phyloP scores from a whole-genome alignment of 2,329 filamentous ascomycete species.

The Colletotrichum theobromicola region DNA sequence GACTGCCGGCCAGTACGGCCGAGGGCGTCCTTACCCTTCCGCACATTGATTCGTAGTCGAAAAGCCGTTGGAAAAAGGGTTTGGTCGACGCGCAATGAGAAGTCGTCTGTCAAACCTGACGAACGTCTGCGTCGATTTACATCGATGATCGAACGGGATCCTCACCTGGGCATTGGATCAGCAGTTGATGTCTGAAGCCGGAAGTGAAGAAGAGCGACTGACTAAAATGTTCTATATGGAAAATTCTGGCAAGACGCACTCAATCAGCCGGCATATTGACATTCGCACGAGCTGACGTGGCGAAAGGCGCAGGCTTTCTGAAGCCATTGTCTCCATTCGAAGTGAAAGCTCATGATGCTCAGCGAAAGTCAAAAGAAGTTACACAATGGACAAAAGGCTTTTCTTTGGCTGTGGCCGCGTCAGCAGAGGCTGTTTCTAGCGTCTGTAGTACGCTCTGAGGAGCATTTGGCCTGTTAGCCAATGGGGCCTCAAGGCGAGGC shows the following conservation, averaged over 20 bases:
- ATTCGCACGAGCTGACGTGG: not conserved
- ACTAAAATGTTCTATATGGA: not conserved
- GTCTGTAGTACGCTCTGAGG: not conserved
- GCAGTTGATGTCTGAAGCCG: not conserved
- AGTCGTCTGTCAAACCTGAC: not conserved
- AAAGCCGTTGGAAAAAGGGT: not conserved
- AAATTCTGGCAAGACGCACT: not conserved
- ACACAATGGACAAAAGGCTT: not conserved
- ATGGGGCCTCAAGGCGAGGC: not conserved
- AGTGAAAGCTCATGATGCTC: not conserved
- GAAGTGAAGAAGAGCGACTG: not conserved
- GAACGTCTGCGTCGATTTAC: not conserved
- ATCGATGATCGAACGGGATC: not conserved
- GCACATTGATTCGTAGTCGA: not conserved
- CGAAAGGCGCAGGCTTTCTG: not conserved
- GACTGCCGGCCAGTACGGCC: not conserved
- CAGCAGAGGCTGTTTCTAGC: not conserved
- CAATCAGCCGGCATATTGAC: not conserved
- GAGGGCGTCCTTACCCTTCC: rapidly evolving
- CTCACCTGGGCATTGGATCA: not conserved
- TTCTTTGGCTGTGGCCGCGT: not conserved
- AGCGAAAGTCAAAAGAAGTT: not conserved
- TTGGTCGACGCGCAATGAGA: not conserved
- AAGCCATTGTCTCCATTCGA: not conserved
- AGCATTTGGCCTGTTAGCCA: not conserved